Conservation (phyloP, 192 early-diverging fungal species). For the Kickxella alabastrina region DNA sequence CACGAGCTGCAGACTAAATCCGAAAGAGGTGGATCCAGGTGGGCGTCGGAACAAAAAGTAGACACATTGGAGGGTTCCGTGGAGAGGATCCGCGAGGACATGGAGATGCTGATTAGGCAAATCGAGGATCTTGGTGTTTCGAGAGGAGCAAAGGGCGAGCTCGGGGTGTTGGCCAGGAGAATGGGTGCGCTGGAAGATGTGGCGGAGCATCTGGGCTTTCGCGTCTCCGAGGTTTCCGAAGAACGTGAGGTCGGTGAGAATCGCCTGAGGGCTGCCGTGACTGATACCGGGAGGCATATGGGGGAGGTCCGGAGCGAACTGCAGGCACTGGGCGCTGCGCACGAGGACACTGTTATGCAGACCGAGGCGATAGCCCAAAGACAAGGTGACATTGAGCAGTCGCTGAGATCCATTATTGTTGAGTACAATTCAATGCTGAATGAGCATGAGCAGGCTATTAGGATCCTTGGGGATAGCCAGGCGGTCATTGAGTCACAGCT, state of each 20-base stretch:
- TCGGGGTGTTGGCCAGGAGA: no score
- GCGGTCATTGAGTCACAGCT: constrained; percentile 20
- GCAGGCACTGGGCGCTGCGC: background rate
- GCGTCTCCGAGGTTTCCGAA: no score
- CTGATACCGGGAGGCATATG: background rate
- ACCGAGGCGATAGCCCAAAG: constrained; percentile 1
- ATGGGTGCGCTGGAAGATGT: no score
- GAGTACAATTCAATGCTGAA: constrained; percentile 36
- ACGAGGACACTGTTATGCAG: no score
- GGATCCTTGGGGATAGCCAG: constrained; percentile 22
- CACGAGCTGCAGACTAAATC: constrained; percentile 17
- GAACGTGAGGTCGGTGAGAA: no score
- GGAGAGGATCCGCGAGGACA: constrained; percentile 21
- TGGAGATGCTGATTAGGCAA: no score
- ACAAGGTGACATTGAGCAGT: constrained; percentile 11
- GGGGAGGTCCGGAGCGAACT: background rate
- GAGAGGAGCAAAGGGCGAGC: no score
- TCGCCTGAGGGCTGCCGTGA: background rate
- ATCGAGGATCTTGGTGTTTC: no score
- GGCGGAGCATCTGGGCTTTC: no score
- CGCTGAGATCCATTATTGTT: constrained; percentile 10
- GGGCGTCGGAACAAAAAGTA: constrained; percentile 5
- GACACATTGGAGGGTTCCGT: constrained; percentile 2
- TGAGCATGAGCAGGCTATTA: constrained; percentile 40
- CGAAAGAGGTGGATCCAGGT: constrained; percentile 3